Base-by-base conservation (phyloP, 257 asterid genomes). In the Ilex aquifolium region DNA sequence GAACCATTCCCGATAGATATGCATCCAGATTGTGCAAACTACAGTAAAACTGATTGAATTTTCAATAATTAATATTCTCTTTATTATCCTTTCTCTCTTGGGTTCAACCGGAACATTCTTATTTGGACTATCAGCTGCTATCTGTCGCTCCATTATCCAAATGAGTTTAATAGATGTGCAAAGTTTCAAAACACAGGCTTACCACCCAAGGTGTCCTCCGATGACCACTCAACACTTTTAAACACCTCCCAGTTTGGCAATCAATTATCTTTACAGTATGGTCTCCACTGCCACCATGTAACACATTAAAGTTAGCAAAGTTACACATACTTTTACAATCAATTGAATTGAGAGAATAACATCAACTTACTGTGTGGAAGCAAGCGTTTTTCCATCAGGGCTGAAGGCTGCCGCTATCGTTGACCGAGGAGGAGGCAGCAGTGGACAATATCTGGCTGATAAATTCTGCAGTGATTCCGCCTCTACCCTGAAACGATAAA, bases 181-280 rank as follows among this genome's bases (percentile, higher is more conserved):
- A 42, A 57, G 15, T 36, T 44, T 44, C 60, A 63, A 69, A 76
- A 76, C 75, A 70, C 52, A 71, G 68, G 36, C 86, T 83, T 80
- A 92, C 98, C 97, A 89, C 98, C 98, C 98, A 92, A 61, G 98
- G 98, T 52, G 98, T 92, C 79, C 98, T 85, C 65, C 97, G 90
- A 79, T 92, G 98, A 69, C 98, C 98, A 67, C 87, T 92, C 73
- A 92, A 82, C 76, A 89, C 95, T 82, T 92, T 92, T 68, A 89
- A 78, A 83, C 98, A 92, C 59, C 80, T 92, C 64, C 98, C 95
- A 64, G 87, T 88, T 78, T 74, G 93, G 72, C 89, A 88, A 74
- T 92, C 88, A 48, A 88, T 88, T 73, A 92, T 87, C 86, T 92
- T 92, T 64, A 92, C 97, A 0, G 98, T 92, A 69, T 92, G 98